Evolutionary conservation across 2,329 filamentous ascomycete species (phyloP), one percentile per base, ranked within the genome.

Genomic region (Chaetoscypha palmicola): DNA sequence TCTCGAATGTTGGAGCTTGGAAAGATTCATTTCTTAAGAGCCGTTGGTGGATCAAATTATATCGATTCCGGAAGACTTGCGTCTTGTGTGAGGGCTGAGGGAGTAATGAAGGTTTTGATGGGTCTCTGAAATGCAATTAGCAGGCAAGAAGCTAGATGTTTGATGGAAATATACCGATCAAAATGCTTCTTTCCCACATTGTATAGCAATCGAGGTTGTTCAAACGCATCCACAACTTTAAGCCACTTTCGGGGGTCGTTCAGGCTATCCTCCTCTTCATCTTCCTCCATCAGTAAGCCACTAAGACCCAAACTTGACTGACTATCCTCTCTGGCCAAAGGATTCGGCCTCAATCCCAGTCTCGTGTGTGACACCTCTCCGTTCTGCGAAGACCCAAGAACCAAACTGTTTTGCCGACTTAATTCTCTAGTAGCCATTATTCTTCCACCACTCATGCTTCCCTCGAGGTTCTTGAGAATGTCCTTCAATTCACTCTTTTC

Each of bases 1-100:
- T 73, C 5, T 83, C 77, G 43, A 94, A 80, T 16, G 83, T 74
- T 1, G 89, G 88, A 16, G 80, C 80, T 62, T 96, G 90, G 57
- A 98, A 98, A 16, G 86, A 82, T 64, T 96, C 89, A 61, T 96
- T 96, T 38, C 92, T 83, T 31, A 97, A 76, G 14, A 97, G 76
- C 14, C 92, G 82, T 63, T 97, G 91, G 62, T 96, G 86, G 39
- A 97, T 83, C 43, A 97, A 76, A 57, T 95, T 85, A 63, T 94
- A 97, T 50, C 90, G 78, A 62, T 96, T 90, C 52, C 89, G 79
- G 66, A 96, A 96, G 34, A 92, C 70, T 2, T 79, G 72, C 1
- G 88, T 95, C 64, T 94, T 95, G 59, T 90, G 84, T 4, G 81
- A 77, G 12, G 88, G 80, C 7, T 77, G 70, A 0, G 94, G 88